These are phyloP conservation scores for Penicillium alfredii DNA, from an alignment of 495 filamentous ascomycete species.

Conservation along the genomic window DNA sequence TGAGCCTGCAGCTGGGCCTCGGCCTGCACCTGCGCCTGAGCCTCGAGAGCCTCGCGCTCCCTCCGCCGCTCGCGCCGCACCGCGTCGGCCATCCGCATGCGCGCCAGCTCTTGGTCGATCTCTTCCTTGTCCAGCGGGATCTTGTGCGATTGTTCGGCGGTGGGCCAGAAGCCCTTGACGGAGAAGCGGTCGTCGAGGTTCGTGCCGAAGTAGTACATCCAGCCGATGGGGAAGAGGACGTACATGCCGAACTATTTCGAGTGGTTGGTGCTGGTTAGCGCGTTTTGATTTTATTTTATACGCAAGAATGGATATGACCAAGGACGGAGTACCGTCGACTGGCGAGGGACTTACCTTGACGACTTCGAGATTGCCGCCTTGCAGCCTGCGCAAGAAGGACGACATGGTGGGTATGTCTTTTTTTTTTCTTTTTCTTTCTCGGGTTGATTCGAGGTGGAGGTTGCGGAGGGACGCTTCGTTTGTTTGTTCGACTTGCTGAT, in stretches of 20 bases:
- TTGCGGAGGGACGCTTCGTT: no score
- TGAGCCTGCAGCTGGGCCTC: conserved; percentile 17
- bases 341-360: conserved; percentile 70
- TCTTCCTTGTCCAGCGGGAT: conserved; percentile 88
- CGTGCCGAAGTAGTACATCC: conserved; percentile 99
- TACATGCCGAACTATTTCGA: conserved; percentile 99
- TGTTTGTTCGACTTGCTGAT: no score
- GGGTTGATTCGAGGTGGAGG: no score
- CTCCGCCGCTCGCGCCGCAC: conserved; percentile 48
- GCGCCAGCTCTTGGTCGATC: conserved; percentile 68
- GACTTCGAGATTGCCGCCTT: conserved; percentile 89
- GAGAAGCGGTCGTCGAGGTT: conserved; percentile 90
- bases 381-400: conserved; percentile 38
- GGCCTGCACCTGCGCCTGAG: conserved; percentile 31
- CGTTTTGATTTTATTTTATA: no score
- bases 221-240: conserved; percentile 95
- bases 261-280: no score
- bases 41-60: conserved; percentile 51
- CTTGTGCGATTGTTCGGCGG: conserved; percentile 73
- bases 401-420: conserved; percentile 34
- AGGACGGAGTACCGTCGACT: no score
- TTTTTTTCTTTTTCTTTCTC: no score
- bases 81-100: conserved; percentile 52
- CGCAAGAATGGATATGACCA: no score
- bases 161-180: conserved; percentile 92